Evolutionary conservation across 345 rosid species (phyloP), one percentile per base, ranked within the genome.

Genomic region (Pistacia atlantica): DNA sequence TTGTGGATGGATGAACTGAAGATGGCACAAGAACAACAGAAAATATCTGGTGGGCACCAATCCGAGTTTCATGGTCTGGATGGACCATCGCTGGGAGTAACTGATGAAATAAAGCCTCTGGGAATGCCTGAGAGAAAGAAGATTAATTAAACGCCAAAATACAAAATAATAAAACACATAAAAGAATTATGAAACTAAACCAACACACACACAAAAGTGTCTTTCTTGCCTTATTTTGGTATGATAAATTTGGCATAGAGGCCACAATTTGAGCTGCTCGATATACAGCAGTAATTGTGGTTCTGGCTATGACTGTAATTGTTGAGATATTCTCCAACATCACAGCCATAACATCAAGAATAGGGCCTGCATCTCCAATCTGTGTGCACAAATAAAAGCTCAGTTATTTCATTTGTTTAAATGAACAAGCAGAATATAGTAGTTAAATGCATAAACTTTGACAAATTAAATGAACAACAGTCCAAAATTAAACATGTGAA

Each of bases 341-440:
- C 80, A 83, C 84, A 79, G 98, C 95, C 97, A 92, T 91, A 54
- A 90, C 85, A 77, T 93, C 97, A 78, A 97, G 92, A 79, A 92
- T 87, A 54, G 97, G 95, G 66, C 97, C 93, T 72, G 97, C 97
- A 80, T 97, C 97, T 83, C 99, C 99, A 75, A 97, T 93, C 99
- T 94, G 83, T 94, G 83, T 56, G 18, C 69, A 79, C 38, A 37
- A 72, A 31, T 57, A 72, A 54, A 61, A 80, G 59, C 83, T 80
- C 57, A 80, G 76, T 56, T 67, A 33, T 73, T 25, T 17, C 8
- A 67, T 72, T 65, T 76, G 70, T 79, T 57, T 22, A 46, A 31
- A 55, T 63, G 60, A 58, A 18, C 6, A 10, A 59, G 48, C 62
- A 71, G 64, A 49, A 49, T 11, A 77, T 11, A 65, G 65, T 78